Conservation (phyloP, 148 eudicot species). For the Vaccinium macrocarpon region DNA sequence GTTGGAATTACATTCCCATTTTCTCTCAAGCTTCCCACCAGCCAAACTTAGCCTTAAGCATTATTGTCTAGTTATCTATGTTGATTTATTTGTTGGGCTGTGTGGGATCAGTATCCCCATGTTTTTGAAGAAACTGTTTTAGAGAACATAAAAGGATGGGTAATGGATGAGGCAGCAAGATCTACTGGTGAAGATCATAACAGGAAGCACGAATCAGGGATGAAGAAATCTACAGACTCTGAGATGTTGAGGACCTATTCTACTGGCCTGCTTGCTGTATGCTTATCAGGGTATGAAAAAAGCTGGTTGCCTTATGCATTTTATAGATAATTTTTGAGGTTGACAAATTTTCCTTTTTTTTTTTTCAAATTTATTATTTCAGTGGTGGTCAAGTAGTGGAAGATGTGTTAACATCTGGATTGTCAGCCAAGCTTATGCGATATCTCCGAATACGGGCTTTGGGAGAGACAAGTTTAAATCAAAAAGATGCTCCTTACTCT, state of each 20-base stretch:
- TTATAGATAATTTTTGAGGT: background rate
- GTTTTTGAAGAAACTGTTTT: slow-evolving; percentile 87
- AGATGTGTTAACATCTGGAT: slow-evolving; percentile 86
- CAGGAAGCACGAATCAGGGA: slow-evolving; percentile 56
- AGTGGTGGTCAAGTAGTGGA: slow-evolving; percentile 91
- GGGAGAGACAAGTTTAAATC: slow-evolving; percentile 59
- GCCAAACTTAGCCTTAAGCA: background rate
- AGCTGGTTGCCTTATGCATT: background rate
- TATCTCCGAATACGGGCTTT: slow-evolving; percentile 73
- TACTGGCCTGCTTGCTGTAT: slow-evolving; percentile 87
- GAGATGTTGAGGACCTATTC: slow-evolving; percentile 92
- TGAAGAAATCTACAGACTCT: slow-evolving; percentile 54
- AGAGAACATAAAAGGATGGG: slow-evolving; percentile 81
- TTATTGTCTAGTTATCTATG: background rate
- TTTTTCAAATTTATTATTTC: slow-evolving; percentile 28
- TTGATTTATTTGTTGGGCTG: slow-evolving; percentile 16
- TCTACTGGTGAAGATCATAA: slow-evolving; percentile 42
- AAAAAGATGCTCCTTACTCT: slow-evolving; percentile 49
- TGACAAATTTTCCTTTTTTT: background rate
- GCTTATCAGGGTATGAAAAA: slow-evolving; percentile 68
- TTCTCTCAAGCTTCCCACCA: background rate
- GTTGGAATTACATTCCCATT: background rate
- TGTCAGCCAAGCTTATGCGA: slow-evolving; percentile 89
- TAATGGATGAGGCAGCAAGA: slow-evolving; percentile 57
- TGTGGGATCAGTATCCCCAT: slow-evolving; percentile 73